Evolutionary conservation across 2,329 filamentous ascomycete species (phyloP), one percentile per base, ranked within the genome.

Genomic region (Pseudopyricularia javanii): DNA sequence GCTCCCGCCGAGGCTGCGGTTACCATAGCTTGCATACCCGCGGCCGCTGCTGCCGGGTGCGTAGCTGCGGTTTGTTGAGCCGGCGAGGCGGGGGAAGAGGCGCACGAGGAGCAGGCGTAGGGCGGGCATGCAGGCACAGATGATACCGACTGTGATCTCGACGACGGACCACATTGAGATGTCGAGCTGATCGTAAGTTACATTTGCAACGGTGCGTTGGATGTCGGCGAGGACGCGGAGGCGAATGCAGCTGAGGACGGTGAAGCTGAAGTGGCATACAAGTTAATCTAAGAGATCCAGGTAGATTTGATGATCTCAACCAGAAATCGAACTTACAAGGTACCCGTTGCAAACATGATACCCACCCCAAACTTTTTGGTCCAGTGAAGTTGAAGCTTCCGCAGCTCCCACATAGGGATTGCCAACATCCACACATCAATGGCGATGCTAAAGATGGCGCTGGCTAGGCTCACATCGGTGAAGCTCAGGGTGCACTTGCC

Each of bases 401-500:
- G 52, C 6, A 76, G 56, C 51, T 71, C 66, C 7, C 68, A 66
- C 15, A 74, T 63, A 0, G 73, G 71, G 2, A 74, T 59, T 4
- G 60, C 61, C 47, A 74, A 59, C 54, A 74, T 70, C 58, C 64
- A 65, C 5, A 72, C 4, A 54, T 75, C 72, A 47, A 71, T 60
- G 5, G 59, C 57, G 30, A 75, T 74, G 52, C 68, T 70, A 43
- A 72, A 63, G n/a, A 60, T 67, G 0, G 76, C 75, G 47, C 74
- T 72, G 45, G 70, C 65, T 70, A 72, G 78, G 0, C 65, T 69
- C 2, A 77, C 66, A 1, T 63, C 63, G 53, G 74, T 75, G 52
- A 72, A 62, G 49, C 75, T 63, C n/a, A 74, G 58, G 28, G 15
- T 49, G 54, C 78, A 82, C 1, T 53, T 63, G 0, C 78, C 77